Conservation (phyloP, 2,329 filamentous ascomycete genomes). For the Colletotrichum destructivum region DNA sequence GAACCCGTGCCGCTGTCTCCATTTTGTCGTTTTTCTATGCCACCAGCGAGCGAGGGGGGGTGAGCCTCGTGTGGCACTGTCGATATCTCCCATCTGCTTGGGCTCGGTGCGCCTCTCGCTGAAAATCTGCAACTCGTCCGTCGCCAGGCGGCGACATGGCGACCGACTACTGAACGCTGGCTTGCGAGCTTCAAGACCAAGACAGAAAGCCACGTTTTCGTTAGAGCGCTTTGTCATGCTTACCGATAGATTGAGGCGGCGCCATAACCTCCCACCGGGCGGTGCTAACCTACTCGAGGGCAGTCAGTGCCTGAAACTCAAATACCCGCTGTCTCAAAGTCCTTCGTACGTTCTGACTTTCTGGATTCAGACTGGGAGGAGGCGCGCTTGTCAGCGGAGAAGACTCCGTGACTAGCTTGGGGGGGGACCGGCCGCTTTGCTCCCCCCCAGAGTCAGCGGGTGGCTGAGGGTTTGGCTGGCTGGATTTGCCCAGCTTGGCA, state of each 20-base stretch:
- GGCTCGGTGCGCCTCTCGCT: neutral
- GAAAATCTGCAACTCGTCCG: neutral
- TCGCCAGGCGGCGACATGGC: neutral
- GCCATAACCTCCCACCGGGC: neutral
- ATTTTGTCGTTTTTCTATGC: neutral
- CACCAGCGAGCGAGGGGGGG: neutral
- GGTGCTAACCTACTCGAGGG: neutral
- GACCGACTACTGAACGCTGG: neutral
- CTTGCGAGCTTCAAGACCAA: neutral
- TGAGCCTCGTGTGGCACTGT: neutral
- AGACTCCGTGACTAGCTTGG: neutral
- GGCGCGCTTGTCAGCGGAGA: conserved; percentile 5
- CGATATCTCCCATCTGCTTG: neutral
- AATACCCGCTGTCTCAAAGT: neutral
- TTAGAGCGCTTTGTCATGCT: conserved; percentile 29
- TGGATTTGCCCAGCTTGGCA: neutral
- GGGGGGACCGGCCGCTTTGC: neutral
- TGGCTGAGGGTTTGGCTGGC: neutral
- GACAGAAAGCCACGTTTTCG: conserved; percentile 6
- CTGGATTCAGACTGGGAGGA: neutral
- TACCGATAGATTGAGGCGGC: conserved; percentile 3
- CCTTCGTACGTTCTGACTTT: too few relatives aligned
- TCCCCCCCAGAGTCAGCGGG: neutral
- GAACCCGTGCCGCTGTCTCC: conserved; percentile 8
- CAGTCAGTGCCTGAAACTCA: conserved; percentile 11